phyloP scores from a whole-genome alignment of 1,284 basidiomycete genomes.

The Puccinia sorghi region DNA sequence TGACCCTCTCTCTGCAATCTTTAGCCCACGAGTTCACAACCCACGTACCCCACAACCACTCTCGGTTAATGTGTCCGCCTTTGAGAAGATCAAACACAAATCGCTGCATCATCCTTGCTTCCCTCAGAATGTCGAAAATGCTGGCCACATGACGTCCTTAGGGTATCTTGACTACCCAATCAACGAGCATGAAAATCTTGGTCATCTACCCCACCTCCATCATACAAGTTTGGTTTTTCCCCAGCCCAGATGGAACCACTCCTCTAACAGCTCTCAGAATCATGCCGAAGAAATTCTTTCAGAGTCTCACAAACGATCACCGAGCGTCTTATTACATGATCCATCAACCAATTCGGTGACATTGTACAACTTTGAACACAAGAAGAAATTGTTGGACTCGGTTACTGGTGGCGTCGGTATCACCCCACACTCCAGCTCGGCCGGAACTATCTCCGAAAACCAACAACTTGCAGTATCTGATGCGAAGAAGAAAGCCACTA shows the following conservation, averaged over 20 bases:
- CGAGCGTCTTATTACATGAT: constrained; percentile 36
- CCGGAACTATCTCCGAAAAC: neutral
- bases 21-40: constrained; percentile 24
- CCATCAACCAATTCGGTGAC: constrained; percentile 18
- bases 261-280: neutral
- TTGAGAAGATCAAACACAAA: constrained; percentile 45
- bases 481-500: neutral
- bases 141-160: neutral
- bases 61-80: constrained; percentile 36
- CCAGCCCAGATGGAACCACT: neutral
- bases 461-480: neutral
- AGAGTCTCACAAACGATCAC: constrained; percentile 25
- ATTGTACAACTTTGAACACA: constrained; percentile 38
- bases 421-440: neutral
- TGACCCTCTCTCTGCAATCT: constrained; percentile 20
- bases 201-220: constrained; percentile 11
- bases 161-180: neutral
- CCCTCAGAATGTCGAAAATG: neutral
- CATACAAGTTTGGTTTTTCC: constrained; percentile 28
- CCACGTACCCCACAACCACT: constrained; percentile 28
- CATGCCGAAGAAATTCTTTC: constrained; percentile 9
- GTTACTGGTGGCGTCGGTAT: constrained; percentile 5
- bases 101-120: neutral
- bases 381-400: constrained; percentile 24
- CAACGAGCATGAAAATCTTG: neutral